These are phyloP conservation scores for Wallacemonas sp. DNA, from an alignment of 208 protist genomes.

Conservation along the genomic window DNA sequence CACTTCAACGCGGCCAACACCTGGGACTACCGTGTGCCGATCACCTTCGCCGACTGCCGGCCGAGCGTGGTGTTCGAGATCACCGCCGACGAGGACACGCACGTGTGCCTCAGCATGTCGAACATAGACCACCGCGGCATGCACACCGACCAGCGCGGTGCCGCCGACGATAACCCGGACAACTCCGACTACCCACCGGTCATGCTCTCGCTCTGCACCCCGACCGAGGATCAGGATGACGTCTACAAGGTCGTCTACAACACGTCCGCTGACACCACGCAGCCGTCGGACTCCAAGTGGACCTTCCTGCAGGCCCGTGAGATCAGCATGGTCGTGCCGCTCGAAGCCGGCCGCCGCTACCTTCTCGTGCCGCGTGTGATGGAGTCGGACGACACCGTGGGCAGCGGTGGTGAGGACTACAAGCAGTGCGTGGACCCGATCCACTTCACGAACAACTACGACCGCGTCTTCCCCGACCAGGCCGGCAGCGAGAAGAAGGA, in stretches of 20 bases:
- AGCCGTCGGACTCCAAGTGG: conserved; percentile 60
- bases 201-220: conserved; percentile 73
- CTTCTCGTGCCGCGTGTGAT: conserved; percentile 75
- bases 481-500: conserved; percentile 30
- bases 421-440: conserved; percentile 37
- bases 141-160: conserved; percentile 20
- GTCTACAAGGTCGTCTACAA: conserved; percentile 63
- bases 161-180: conserved; percentile 26
- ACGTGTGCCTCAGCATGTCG: conserved; percentile 54
- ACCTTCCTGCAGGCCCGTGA: conserved; percentile 84
- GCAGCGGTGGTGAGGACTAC: conserved; percentile 33
- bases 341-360: conserved; percentile 67
- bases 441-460: conserved; percentile 62
- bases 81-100: conserved; percentile 39
- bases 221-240: conserved; percentile 20
- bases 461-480: conserved; percentile 27
- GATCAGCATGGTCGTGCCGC: conserved; percentile 58
- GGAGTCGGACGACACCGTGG: conserved; percentile 49
- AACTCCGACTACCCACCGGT: conserved; percentile 73
- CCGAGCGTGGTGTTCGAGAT: conserved; percentile 67
- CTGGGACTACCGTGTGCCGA: conserved; percentile 67
- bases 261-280: conserved; percentile 46
- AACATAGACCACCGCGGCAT: conserved; percentile 67
- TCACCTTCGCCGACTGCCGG: conserved; percentile 67
- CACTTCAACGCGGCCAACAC: conserved; percentile 37